Conservation (phyloP, 2,329 filamentous ascomycete genomes). For the Sarocladium kiliense region DNA sequence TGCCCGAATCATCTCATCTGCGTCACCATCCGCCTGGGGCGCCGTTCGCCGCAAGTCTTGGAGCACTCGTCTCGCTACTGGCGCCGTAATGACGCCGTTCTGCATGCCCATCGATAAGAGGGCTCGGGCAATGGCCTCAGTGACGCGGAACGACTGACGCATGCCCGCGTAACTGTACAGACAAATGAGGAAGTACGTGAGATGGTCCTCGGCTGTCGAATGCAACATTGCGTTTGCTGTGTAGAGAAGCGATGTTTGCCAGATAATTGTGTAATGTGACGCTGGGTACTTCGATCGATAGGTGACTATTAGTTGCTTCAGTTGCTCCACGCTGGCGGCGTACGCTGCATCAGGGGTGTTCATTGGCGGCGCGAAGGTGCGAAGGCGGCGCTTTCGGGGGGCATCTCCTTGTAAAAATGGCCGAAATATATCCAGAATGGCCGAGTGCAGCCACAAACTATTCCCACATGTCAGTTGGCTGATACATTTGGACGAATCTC, state of each 20-base stretch:
- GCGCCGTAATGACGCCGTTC: constrained; percentile 23
- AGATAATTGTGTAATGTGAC: constrained; percentile 31
- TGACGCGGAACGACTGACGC: constrained; percentile 28
- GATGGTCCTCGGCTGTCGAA: constrained; percentile 19
- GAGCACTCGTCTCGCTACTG: constrained; percentile 22
- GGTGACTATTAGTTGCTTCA: constrained; percentile 31
- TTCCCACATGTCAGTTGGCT: not conserved
- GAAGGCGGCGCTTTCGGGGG: constrained; percentile 15
- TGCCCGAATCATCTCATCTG: constrained; percentile 19
- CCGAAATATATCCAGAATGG: constrained; percentile 30
- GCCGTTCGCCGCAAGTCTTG: constrained; percentile 18
- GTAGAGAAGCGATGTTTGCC: constrained; percentile 35
- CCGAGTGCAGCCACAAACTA: constrained; percentile 35
- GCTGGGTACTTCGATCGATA: constrained; percentile 28
- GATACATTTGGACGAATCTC: too few relatives aligned
- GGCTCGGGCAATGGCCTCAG: constrained; percentile 26
- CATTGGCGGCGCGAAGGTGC: constrained; percentile 24
- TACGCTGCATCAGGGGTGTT: constrained; percentile 26
- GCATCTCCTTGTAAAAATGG: constrained; percentile 14
- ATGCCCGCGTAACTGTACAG: constrained; percentile 32
- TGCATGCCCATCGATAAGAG: constrained; percentile 30
- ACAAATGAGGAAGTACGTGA: constrained; percentile 32
- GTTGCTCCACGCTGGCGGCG: constrained; percentile 28
- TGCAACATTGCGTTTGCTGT: constrained; percentile 31
- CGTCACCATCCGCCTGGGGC: constrained; percentile 5